Conservation (phyloP, 169 alveolate species). For the Plasmodium inui region DNA sequence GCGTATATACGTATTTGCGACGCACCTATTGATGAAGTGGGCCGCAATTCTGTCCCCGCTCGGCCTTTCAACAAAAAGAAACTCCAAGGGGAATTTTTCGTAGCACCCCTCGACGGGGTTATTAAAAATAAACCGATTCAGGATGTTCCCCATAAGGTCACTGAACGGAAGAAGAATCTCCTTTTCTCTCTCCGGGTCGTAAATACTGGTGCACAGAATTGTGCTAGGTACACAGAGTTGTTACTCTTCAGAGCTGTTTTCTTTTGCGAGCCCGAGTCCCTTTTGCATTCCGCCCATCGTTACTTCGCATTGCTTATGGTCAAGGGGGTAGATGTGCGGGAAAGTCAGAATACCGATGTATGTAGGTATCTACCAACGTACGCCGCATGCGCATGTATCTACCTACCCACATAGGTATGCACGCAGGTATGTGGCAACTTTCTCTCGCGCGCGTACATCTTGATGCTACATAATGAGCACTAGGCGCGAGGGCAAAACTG, state of each 20-base stretch:
- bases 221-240: background rate
- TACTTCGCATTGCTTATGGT: background rate
- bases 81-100: slow-evolving; percentile 66
- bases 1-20: background rate
- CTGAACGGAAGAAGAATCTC: background rate
- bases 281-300: background rate
- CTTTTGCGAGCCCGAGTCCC: slow-evolving; percentile 1
- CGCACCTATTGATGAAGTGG: slow-evolving; percentile 67
- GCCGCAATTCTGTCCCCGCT: slow-evolving; percentile 64
- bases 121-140: slow-evolving; percentile 63
- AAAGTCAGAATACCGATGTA: background rate
- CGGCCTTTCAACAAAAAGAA: slow-evolving; percentile 59
- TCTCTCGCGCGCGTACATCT: background rate
- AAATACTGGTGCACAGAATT: background rate
- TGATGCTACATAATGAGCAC: background rate
- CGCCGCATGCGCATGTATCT: background rate
- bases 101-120: slow-evolving; percentile 43
- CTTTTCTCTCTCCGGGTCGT: slow-evolving; percentile 9
- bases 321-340: background rate
- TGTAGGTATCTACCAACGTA: background rate
- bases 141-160: slow-evolving; percentile 47
- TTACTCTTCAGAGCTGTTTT: background rate
- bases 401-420: slow-evolving; percentile 9
- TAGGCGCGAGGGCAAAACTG: background rate
- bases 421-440: background rate